Evolutionary conservation across 176 grass and related monocot genomes (phyloP).

Genomic region (Avena insularis): DNA sequence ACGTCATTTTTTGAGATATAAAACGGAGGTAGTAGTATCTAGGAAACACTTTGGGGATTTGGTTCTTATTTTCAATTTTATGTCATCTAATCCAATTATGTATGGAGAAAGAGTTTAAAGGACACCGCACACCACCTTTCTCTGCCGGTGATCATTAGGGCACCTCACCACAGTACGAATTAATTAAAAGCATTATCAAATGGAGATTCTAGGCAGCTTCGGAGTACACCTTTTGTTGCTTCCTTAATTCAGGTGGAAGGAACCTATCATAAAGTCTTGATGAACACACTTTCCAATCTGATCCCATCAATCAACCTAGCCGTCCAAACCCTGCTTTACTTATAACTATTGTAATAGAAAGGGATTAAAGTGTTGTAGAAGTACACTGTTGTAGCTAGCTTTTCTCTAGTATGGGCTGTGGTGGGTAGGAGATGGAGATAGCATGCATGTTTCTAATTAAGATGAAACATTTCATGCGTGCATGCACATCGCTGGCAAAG

Average conservation of each 20-base stretch:
- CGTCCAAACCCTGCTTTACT: not conserved
- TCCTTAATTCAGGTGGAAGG: conserved; percentile 62
- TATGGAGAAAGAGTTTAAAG: too few species aligned
- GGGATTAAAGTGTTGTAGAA: not conserved
- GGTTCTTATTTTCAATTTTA: not conserved
- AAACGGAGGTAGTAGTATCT: not conserved
- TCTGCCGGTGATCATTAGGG: conserved; percentile 5
- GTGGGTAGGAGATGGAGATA: conserved; percentile 10
- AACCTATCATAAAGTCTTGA: conserved; percentile 37
- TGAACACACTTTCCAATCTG: conserved; percentile 37
- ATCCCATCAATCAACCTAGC: conserved; percentile 17
- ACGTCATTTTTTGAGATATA: not conserved
- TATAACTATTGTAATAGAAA: conserved; percentile 16
- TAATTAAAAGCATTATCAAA: not conserved
- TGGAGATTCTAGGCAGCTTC: conserved; percentile 25
- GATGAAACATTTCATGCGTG: not conserved
- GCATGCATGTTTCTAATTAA: not conserved
- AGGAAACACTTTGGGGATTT: not conserved
- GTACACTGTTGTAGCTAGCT: not conserved
- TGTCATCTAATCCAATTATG: too few species aligned
- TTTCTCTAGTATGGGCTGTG: not conserved
- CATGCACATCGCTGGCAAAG: conserved; percentile 13
- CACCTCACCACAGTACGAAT: not conserved
- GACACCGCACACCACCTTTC: not conserved
- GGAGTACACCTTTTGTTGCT: conserved; percentile 35